Conservation (phyloP, 2,329 filamentous ascomycete genomes). For the Diaporthe aspalathi region DNA sequence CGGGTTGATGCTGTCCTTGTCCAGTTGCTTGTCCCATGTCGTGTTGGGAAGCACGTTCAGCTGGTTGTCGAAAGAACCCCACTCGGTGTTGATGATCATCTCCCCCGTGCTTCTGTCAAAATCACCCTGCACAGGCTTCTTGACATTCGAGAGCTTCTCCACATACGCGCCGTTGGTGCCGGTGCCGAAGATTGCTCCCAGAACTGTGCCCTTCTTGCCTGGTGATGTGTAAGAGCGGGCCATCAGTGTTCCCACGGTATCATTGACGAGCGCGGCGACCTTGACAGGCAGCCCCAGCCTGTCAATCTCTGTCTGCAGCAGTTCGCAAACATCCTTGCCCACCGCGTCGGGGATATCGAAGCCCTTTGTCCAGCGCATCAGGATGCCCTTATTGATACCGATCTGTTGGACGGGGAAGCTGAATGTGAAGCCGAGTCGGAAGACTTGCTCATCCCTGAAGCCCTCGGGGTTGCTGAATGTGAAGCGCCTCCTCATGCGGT, state of each 20-base stretch:
- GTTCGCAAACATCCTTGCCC: conserved; percentile 91
- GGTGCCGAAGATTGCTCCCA: conserved; percentile 98
- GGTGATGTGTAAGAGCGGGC: conserved; percentile 94
- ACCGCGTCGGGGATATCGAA: conserved; percentile 96
- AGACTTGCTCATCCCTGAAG: conserved; percentile 79
- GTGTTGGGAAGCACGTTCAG: conserved; percentile 90
- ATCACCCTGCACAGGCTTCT: conserved; percentile 76
- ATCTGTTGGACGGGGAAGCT: conserved; percentile 95
- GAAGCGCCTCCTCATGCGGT: conserved; percentile 73
- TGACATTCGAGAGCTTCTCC: conserved; percentile 88
- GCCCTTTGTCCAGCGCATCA: conserved; percentile 98
- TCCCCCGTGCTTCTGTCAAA: conserved; percentile 86
- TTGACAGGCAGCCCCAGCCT: conserved; percentile 86
- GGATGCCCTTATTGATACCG: conserved; percentile 92
- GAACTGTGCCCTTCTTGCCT: conserved; percentile 83
- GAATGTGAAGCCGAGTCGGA: conserved; percentile 98
- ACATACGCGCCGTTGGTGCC: conserved; percentile 98
- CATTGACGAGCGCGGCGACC: conserved; percentile 96
- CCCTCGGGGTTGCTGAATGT: conserved; percentile 69
- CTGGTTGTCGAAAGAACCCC: conserved; percentile 97
- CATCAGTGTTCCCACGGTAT: conserved; percentile 98
- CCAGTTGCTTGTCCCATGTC: conserved; percentile 81
- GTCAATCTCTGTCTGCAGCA: conserved; percentile 92
- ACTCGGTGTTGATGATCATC: conserved; percentile 99
- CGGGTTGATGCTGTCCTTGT: conserved; percentile 85